These are phyloP conservation scores for Scedosporium aurantiacum DNA, from an alignment of 2,329 filamentous ascomycete genomes.

Conservation along the genomic window DNA sequence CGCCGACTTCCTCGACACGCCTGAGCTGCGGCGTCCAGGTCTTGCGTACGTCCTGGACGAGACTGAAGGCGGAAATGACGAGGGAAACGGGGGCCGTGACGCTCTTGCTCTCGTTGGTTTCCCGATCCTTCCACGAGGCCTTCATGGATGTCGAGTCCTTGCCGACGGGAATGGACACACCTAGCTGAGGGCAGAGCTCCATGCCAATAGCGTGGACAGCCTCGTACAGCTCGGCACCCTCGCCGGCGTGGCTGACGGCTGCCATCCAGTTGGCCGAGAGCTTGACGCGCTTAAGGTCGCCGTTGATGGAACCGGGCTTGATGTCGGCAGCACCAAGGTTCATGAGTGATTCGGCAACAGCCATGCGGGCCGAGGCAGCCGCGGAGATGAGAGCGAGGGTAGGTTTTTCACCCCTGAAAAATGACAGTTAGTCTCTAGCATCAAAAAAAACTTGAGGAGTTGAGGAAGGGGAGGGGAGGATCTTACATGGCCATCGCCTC, in stretches of 20 bases:
- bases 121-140: constrained; percentile 76
- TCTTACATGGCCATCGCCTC: constrained; percentile 84
- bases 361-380: constrained; percentile 88
- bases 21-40: constrained; percentile 92
- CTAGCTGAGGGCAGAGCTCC: constrained; percentile 82
- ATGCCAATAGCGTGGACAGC: constrained; percentile 88
- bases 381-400: constrained; percentile 81
- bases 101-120: constrained; percentile 58
- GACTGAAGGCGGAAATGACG: constrained; percentile 81
- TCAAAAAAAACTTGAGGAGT: no score
- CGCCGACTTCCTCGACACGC: constrained; percentile 74
- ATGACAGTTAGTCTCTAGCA: not conserved
- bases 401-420: constrained; percentile 61
- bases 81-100: constrained; percentile 88
- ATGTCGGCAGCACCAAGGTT: constrained; percentile 74
- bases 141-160: constrained; percentile 99
- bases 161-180: constrained; percentile 87
- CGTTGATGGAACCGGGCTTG: constrained; percentile 39
- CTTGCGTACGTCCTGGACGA: constrained; percentile 68
- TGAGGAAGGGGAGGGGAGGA: not conserved
- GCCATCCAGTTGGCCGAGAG: constrained; percentile 99
- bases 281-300: constrained; percentile 67
- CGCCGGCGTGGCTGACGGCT: constrained; percentile 83
- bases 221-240: constrained; percentile 85
- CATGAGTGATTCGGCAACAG: constrained; percentile 84